Evolutionary conservation across 495 filamentous ascomycete genomes (phyloP).

Genomic region (Talaromyces wortmannii): DNA sequence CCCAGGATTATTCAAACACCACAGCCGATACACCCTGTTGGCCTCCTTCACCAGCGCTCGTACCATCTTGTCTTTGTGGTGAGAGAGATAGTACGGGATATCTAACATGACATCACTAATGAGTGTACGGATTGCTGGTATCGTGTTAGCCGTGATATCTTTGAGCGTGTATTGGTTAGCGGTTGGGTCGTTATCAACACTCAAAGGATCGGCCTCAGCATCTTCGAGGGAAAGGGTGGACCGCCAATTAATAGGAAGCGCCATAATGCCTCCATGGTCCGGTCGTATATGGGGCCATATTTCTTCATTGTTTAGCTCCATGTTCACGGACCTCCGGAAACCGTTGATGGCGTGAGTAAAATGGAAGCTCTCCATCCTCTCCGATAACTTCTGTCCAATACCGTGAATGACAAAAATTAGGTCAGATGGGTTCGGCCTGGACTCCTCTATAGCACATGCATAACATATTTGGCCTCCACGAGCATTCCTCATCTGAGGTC

Average conservation of each 20-base stretch:
- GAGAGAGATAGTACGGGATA: constrained; percentile 93
- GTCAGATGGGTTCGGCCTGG: constrained; percentile 73
- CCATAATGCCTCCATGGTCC: constrained; percentile 66
- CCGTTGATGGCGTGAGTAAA: constrained; percentile 94
- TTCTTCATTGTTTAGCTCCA: constrained; percentile 67
- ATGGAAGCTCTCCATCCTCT: constrained; percentile 90
- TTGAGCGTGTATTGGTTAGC: constrained; percentile 68
- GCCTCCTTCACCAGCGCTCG: constrained; percentile 84
- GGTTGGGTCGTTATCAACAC: constrained; percentile 32
- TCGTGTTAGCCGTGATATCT: constrained; percentile 87
- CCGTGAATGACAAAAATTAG: constrained; percentile 87
- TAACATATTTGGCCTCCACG: constrained; percentile 35
- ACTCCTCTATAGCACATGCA: constrained; percentile 49
- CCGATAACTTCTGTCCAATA: constrained; percentile 94
- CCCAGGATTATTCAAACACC: constrained; percentile 85
- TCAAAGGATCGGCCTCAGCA: constrained; percentile 42
- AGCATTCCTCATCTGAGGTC: constrained; percentile 22
- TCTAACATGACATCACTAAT: constrained; percentile 97
- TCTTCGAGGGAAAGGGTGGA: constrained; percentile 80
- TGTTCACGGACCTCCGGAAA: constrained; percentile 78
- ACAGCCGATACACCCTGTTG: constrained; percentile 86
- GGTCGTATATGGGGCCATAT: constrained; percentile 69
- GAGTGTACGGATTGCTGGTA: constrained; percentile 81
- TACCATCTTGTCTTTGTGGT: constrained; percentile 93
- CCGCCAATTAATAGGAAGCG: constrained; percentile 84